Evolutionary conservation across 306 rosid genomes (phyloP).

Genomic region (Dryas drummondii): DNA sequence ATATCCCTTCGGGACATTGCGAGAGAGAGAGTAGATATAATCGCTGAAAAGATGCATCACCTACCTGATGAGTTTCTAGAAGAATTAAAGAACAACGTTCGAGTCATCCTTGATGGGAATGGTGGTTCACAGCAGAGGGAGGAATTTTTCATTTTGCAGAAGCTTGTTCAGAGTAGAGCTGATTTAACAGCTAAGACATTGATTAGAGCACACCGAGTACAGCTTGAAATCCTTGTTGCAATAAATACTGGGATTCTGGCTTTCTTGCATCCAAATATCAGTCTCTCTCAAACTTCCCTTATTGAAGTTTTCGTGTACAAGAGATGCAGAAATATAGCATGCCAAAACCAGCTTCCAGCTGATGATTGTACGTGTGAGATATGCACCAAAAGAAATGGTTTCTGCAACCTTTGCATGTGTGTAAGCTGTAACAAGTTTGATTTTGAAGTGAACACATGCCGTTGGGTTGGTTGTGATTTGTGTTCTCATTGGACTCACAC

Average conservation of each 20-base stretch:
- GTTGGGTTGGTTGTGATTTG: slow-evolving; percentile 97
- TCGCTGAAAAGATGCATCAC: slow-evolving; percentile 79
- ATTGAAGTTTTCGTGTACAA: slow-evolving; percentile 85
- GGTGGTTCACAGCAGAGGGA: slow-evolving; percentile 83
- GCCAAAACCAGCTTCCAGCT: slow-evolving; percentile 92
- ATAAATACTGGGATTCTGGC: slow-evolving; percentile 95
- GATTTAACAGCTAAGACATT: slow-evolving; percentile 88
- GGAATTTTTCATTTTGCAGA: slow-evolving; percentile 81
- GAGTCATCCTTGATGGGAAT: slow-evolving; percentile 84
- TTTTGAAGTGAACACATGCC: slow-evolving; percentile 96
- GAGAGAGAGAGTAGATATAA: slow-evolving; percentile 77
- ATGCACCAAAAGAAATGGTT: slow-evolving; percentile 79
- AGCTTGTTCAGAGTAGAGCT: slow-evolving; percentile 71
- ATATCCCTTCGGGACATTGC: slow-evolving; percentile 85
- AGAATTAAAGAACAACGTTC: slow-evolving; percentile 71
- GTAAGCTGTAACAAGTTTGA: slow-evolving; percentile 96
- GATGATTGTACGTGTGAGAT: slow-evolving; percentile 92
- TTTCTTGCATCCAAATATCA: slow-evolving; percentile 86
- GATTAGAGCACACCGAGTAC: slow-evolving; percentile 84
- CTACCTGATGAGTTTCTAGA: slow-evolving; percentile 82
- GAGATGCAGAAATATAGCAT: slow-evolving; percentile 92
- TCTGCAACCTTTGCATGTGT: slow-evolving; percentile 99
- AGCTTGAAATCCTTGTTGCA: slow-evolving; percentile 92
- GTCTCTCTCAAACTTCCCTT: slow-evolving; percentile 78
- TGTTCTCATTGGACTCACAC: slow-evolving; percentile 99